Conservation (phyloP, 257 asterid genomes). For the Salvia splendens region DNA sequence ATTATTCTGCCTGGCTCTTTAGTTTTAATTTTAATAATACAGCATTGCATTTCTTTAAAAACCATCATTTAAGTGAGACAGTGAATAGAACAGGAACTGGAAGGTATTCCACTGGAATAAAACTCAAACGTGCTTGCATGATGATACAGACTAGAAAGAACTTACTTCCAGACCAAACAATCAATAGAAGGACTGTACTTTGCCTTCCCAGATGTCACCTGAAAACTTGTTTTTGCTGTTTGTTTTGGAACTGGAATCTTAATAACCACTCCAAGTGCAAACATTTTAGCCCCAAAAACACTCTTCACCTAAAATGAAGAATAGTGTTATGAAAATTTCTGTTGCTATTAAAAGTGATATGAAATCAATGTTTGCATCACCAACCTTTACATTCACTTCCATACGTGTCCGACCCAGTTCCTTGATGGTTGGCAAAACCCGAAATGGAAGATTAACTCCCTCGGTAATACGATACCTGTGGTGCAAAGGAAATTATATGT, state of each 20-base stretch:
- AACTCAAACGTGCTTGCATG: conserved; percentile 13
- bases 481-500: conserved; percentile 30
- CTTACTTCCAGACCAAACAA: conserved; percentile 99
- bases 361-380: conserved; percentile 35
- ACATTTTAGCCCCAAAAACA: conserved; percentile 99
- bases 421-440: conserved; percentile 97
- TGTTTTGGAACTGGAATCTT: conserved; percentile 99
- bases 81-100: too few species aligned
- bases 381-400: conserved; percentile 99
- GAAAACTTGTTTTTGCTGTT: conserved; percentile 97
- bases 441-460: conserved; percentile 99
- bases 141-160: conserved; percentile 26
- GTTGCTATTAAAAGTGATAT: background rate
- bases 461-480: conserved; percentile 93
- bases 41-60: too few species aligned
- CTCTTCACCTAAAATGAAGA: conserved; percentile 81
- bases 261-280: conserved; percentile 96
- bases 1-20: too few species aligned
- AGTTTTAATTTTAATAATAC: too few species aligned
- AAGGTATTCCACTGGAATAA: background rate
- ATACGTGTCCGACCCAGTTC: conserved; percentile 98
- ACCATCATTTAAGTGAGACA: too few species aligned
- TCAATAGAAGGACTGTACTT: conserved; percentile 94
- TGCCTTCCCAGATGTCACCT: conserved; percentile 98
- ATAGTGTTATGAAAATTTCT: conserved; percentile 7